Base-by-base conservation (phyloP, 2,329 filamentous ascomycete species). In the Chaetomiaceae sp. region DNA sequence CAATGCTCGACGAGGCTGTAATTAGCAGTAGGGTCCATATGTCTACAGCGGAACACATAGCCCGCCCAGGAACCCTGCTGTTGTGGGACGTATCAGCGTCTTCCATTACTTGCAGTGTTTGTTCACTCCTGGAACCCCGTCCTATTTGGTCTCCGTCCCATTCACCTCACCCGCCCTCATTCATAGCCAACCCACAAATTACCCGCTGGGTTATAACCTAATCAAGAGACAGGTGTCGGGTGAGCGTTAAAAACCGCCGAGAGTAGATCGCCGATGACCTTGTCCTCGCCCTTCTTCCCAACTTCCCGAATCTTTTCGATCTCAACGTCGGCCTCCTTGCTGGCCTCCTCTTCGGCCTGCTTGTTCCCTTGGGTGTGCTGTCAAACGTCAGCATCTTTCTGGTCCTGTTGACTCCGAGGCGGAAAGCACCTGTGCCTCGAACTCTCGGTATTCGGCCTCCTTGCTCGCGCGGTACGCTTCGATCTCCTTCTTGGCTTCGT, bases 401-500 rank as follows among this genome's bases (percentile, higher is more conserved):
- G 5, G 5, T 2, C 11, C 11, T 25, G 8, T 2, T 10, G 9
- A 5, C 16, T 21, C 25, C 1, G 5, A 16, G 13, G 10, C 4
- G 29, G 3, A 1, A 25, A 66, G 42, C 68, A 81, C 79, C 75
- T 82, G 76, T 59, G 89, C 80, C 77, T 97, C 90, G 66, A 95
- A 97, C 69, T 87, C 86, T 79, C 94, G 92, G 77, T 90, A 97
- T 73, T 97, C 92, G 32, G 88, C 81, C 67, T 99, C 94, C 77
- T 96, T 99, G 65, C 86, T 75, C 66, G 85, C 82, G 70, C 85
- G 84, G 78, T 99, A 97, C 52, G 90, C 87, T 62, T 96, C 89
- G 67, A 99, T 96, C 72, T 99, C 92, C 75, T 95, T 95, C 76
- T 96, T 95, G 58, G 94, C 94, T 74, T 99, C 94, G 68, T 89